Conservation (phyloP, 805 yeast species). For the Suhomyces kilbournensis region DNA sequence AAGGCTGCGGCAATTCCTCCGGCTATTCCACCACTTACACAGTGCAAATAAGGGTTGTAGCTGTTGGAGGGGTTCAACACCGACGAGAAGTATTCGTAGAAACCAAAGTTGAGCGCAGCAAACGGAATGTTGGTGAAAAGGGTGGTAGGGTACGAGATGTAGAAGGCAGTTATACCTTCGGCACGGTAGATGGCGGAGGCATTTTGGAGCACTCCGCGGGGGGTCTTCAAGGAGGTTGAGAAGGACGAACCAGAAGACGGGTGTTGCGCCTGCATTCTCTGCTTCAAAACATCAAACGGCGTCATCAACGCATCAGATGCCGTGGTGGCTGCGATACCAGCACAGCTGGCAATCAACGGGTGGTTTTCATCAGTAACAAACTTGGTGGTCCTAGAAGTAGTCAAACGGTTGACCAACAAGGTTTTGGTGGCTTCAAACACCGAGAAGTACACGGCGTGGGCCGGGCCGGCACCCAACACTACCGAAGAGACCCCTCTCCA, state of each 20-base stretch:
- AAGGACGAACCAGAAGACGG: conserved; percentile 3
- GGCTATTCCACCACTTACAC: conserved; percentile 88
- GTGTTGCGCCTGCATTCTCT: conserved; percentile 73
- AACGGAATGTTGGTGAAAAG: conserved; percentile 89
- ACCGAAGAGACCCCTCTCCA: conserved; percentile 96
- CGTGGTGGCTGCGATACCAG: conserved; percentile 91
- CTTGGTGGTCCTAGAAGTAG: conserved; percentile 32
- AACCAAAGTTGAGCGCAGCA: conserved; percentile 90
- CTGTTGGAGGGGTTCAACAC: conserved; percentile 70
- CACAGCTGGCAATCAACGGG: conserved; percentile 77
- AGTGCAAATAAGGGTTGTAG: conserved; percentile 89
- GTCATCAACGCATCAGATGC: conserved; percentile 95
- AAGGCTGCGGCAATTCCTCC: conserved; percentile 95
- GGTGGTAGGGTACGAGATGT: conserved; percentile 92
- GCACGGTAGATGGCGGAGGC: conserved; percentile 49
- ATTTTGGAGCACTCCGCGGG: conserved; percentile 28
- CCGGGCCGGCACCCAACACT: conserved; percentile 97
- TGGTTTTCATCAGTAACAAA: conserved; percentile 64
- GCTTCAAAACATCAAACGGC: conserved; percentile 93
- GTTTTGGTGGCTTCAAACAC: conserved; percentile 84
- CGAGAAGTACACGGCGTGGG: conserved; percentile 95
- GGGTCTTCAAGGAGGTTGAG: background rate
- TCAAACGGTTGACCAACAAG: conserved; percentile 43
- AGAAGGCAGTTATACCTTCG: conserved; percentile 81
- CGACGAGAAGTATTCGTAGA: conserved; percentile 82